Base-by-base conservation (phyloP, 805 yeast genomes). In the Candida krabiensis region DNA sequence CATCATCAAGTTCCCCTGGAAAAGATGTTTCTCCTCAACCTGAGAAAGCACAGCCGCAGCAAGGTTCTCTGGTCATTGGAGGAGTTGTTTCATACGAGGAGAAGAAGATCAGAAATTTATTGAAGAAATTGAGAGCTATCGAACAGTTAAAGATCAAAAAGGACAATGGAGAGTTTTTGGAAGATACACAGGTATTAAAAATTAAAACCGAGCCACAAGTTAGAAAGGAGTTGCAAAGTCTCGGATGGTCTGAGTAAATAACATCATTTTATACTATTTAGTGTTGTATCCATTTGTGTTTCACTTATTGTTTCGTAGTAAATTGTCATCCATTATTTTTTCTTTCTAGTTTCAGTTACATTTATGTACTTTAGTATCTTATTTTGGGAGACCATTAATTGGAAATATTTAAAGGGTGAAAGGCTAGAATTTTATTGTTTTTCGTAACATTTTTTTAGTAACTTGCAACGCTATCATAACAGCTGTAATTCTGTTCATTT, bases 61-160 rank as follows among this genome's bases (percentile, higher is more conserved):
- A 43, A 33, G 52, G 58, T 17, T 71, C 75, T 9, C 52, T 69
- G 32, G 77, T 78, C 26, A 69, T 73, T 41, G 85, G 85, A 18
- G 86, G 84, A 29, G 78, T 78, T 17, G 70, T 70, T 25, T 77
- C 86, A 9, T 72, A 86, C 28, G 97, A 91, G 64, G 98, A 91
- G 53, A 93, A 90, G 73, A 89, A 90, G 66, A 82, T 88, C 47
- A 78, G 99, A 61, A 80, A 93, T 22, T 73, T 93, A 60, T 74
- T 90, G 64, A 93, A 93, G 70, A 93, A 93, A 66, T 75, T 91
- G 47, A 77, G 98, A 57, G 97, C 99, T n/a, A 93, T 93, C 52
- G 96, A 90, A 63, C 80, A 80, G 37, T 75, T 93, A 55, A 90
- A 90, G 64, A 77, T 77, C 71, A 86, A 91, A 61, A 89, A 86